These are phyloP conservation scores for Beta corolliflora DNA, from an alignment of 179 eudicot genomes.

Conservation along the genomic window DNA sequence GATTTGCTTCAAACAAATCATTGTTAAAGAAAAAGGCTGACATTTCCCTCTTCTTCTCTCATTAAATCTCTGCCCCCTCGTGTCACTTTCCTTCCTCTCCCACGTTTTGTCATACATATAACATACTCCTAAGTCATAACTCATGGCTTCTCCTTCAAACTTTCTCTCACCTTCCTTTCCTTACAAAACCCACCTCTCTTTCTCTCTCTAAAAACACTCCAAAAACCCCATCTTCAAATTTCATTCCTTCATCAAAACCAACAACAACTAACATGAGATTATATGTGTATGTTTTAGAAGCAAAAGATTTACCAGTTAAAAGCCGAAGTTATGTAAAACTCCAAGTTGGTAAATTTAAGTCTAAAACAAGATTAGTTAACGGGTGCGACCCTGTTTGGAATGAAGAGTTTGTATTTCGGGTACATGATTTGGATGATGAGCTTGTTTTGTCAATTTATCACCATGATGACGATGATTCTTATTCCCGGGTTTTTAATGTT, in stretches of 20 bases:
- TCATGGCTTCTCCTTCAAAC: slow-evolving; percentile 23
- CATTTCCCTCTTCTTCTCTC: slow-evolving; percentile 14
- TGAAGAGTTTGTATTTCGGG: slow-evolving; percentile 85
- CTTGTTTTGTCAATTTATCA: slow-evolving; percentile 60
- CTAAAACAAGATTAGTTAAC: slow-evolving; percentile 56
- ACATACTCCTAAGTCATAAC: too few relatives aligned
- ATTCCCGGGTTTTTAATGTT: slow-evolving; percentile 41
- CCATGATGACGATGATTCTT: slow-evolving; percentile 27
- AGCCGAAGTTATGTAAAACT: slow-evolving; percentile 63
- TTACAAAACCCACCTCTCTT: slow-evolving; percentile 16
- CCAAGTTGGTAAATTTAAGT: slow-evolving; percentile 67
- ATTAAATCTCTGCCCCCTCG: slow-evolving; percentile 1
- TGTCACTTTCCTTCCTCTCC: slow-evolving; percentile 12
- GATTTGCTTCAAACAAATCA: not conserved
- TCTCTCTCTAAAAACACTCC: not conserved
- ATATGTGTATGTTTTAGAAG: slow-evolving; percentile 71
- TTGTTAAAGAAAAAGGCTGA: not conserved
- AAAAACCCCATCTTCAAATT: not conserved
- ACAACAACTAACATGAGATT: slow-evolving; percentile 47
- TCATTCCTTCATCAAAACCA: not conserved
- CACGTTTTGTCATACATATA: too few relatives aligned
- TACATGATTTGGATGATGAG: slow-evolving; percentile 66
- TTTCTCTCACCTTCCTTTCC: slow-evolving; percentile 19
- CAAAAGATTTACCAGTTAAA: slow-evolving; percentile 47
- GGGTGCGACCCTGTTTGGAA: slow-evolving; percentile 80